Evolutionary conservation across 257 asterid genomes (phyloP).

Genomic region (Nicotiana paniculata): DNA sequence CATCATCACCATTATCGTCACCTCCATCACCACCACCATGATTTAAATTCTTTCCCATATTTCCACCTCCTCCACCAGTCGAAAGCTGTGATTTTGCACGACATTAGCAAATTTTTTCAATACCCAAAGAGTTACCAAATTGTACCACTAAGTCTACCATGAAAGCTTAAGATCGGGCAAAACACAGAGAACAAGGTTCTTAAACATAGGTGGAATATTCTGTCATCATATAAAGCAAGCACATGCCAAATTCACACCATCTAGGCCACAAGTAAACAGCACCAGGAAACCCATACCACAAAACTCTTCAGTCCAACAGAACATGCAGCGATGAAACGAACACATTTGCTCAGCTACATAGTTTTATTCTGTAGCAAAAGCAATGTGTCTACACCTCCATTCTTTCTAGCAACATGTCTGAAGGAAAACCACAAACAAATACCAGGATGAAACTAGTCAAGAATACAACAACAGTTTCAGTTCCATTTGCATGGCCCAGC

Average conservation of each 20-base stretch:
- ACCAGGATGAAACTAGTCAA: not conserved
- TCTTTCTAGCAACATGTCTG: not conserved
- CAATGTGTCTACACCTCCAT: not conserved
- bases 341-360: not conserved
- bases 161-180: not conserved
- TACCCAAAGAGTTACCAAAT: not conserved
- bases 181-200: not conserved
- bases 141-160: not conserved
- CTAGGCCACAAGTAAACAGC: not conserved
- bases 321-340: not conserved
- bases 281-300: not conserved
- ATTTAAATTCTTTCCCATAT: constrained; percentile 76
- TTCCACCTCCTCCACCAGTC: constrained; percentile 92
- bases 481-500: not conserved
- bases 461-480: not conserved
- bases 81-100: constrained; percentile 46
- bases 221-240: not conserved
- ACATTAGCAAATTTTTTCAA: not conserved
- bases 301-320: not conserved
- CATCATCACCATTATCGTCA: constrained; percentile 94
- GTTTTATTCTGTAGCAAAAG: not conserved
- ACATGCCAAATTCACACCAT: constrained; percentile 1
- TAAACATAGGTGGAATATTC: not conserved
- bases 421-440: not conserved
- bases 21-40: constrained; percentile 97